These are phyloP conservation scores for Santalum album DNA, from an alignment of 164 flowering plant species.

Conservation along the genomic window DNA sequence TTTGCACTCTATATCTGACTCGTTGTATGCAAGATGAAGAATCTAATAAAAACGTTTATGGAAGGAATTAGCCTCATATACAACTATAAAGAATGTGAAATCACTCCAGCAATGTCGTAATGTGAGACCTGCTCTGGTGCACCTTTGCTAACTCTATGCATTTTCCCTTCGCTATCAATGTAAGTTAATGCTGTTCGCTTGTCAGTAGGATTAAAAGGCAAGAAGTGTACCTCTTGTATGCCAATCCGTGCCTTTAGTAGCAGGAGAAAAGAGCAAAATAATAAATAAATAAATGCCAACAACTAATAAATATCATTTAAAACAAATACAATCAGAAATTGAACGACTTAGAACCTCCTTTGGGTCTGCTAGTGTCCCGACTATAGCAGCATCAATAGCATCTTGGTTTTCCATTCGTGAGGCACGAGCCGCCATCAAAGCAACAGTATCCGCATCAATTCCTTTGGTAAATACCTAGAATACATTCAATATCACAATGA, in stretches of 20 bases:
- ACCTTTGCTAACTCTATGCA: constrained; percentile 97
- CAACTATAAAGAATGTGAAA: background rate
- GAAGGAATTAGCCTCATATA: constrained; percentile 1
- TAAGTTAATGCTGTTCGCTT: constrained; percentile 93
- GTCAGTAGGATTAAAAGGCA: constrained; percentile 95
- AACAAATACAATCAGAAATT: too few relatives aligned
- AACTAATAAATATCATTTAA: too few relatives aligned
- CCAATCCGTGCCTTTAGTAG: constrained; percentile 76
- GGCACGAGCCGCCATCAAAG: constrained; percentile 85
- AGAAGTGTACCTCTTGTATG: constrained; percentile 83
- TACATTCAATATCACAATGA: background rate
- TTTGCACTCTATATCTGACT: constrained; percentile 55
- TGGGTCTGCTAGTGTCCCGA: constrained; percentile 76
- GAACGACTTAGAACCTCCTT: constrained; percentile 41
- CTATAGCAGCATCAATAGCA: constrained; percentile 75
- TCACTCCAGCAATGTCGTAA: background rate
- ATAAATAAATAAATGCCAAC: too few relatives aligned
- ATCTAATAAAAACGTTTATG: constrained; percentile 27
- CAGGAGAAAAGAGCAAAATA: too few relatives aligned
- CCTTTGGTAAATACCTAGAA: constrained; percentile 62
- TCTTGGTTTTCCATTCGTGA: constrained; percentile 74
- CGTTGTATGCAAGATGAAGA: constrained; percentile 55
- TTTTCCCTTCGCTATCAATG: constrained; percentile 61
- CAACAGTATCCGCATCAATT: constrained; percentile 52
- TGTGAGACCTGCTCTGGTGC: constrained; percentile 88